Percentiles rank a stretch among this genome's conserved stretches.
These are phyloP conservation scores for Laguncularia racemosa DNA, from an alignment of 345 rosid species.

Conservation along the genomic window DNA sequence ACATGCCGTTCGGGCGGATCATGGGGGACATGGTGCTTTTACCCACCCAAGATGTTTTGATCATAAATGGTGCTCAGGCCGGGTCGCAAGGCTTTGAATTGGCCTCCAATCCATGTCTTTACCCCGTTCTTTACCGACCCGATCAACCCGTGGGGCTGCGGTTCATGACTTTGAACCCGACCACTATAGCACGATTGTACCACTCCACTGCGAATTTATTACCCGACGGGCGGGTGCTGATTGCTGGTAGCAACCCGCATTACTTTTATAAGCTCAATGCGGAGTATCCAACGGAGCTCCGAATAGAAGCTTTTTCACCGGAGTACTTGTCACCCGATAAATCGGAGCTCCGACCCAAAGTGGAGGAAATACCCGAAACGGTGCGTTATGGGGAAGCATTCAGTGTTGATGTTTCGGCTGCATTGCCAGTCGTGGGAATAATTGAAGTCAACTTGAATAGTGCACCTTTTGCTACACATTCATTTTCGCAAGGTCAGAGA, in stretches of 20 bases:
- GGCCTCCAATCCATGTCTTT: constrained; percentile 54
- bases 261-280: constrained; percentile 49
- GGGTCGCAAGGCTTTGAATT: constrained; percentile 65
- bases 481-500: constrained; percentile 81
- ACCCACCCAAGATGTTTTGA: constrained; percentile 65
- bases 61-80: constrained; percentile 85
- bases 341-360: constrained; percentile 61
- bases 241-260: constrained; percentile 94
- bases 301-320: constrained; percentile 84
- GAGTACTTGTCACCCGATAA: constrained; percentile 74
- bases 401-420: constrained; percentile 39
- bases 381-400: constrained; percentile 46
- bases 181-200: constrained; percentile 75
- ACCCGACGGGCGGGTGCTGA: constrained; percentile 69
- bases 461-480: constrained; percentile 84
- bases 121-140: constrained; percentile 56
- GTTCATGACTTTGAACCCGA: constrained; percentile 71
- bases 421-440: constrained; percentile 68
- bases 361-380: constrained; percentile 40
- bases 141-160: constrained; percentile 54
- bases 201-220: constrained; percentile 87
- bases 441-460: constrained; percentile 49
- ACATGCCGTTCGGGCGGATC: constrained; percentile 79
- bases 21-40: constrained; percentile 94
- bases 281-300: constrained; percentile 67